Conservation (phyloP, 2,329 filamentous ascomycete species). For the Paraphoma sp. region DNA sequence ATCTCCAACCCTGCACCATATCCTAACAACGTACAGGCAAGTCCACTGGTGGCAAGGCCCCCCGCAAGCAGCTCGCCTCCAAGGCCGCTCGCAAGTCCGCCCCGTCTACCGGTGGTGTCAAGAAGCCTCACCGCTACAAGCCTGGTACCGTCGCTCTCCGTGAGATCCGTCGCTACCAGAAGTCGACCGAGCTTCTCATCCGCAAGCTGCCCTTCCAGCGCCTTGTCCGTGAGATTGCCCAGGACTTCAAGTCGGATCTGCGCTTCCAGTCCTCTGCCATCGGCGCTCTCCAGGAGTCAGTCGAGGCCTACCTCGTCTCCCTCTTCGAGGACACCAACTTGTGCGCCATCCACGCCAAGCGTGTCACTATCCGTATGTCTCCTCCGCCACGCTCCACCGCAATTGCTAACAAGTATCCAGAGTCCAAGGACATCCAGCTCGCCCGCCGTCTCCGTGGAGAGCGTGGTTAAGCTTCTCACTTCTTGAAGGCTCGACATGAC, state of each 20-base stretch:
- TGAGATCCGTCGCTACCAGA: constrained; percentile 92
- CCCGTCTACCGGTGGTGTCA: constrained; percentile 82
- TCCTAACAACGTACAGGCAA: constrained; percentile 64
- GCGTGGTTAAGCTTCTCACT: constrained; percentile 54
- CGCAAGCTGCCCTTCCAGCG: constrained; percentile 81
- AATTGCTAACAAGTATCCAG: constrained; percentile 48
- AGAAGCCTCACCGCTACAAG: constrained; percentile 64
- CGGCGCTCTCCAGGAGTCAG: constrained; percentile 95
- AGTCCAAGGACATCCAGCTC: constrained; percentile 97
- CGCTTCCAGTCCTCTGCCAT: constrained; percentile 98
- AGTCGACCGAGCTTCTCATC: constrained; percentile 85
- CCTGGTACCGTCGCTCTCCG: constrained; percentile 78
- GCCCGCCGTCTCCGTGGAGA: constrained; percentile 67
- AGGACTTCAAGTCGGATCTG: constrained; percentile 71
- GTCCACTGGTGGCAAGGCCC: constrained; percentile 75
- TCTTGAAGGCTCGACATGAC: constrained; percentile 32
- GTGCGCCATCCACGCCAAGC: constrained; percentile 98
- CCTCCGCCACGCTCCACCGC: background rate
- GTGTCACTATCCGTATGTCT: constrained; percentile 79
- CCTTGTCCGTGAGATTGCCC: constrained; percentile 78
- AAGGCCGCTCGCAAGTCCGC: constrained; percentile 99
- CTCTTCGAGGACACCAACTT: constrained; percentile 99
- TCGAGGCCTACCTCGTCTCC: constrained; percentile 97
- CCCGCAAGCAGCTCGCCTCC: constrained; percentile 96
- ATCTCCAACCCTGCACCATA: constrained; percentile 14